Evolutionary conservation across 108 stramenopile species (phyloP).

Genomic region (Skeletonema marinoi): DNA sequence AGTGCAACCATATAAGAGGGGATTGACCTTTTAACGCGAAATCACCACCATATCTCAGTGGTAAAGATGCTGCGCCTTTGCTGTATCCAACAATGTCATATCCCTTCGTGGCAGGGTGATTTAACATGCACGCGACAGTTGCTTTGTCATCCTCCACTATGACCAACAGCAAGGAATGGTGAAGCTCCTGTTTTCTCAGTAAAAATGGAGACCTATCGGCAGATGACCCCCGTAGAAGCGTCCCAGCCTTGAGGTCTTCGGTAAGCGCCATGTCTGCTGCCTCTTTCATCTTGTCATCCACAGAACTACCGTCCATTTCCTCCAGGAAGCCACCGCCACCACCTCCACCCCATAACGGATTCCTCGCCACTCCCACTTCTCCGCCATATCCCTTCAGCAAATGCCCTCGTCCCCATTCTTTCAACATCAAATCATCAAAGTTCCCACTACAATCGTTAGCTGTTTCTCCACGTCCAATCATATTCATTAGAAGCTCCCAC

Average conservation of each 20-base stretch:
- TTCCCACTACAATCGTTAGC: conserved; percentile 46
- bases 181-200: conserved; percentile 78
- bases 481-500: conserved; percentile 73
- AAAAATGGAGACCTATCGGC: conserved; percentile 67
- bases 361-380: conserved; percentile 19
- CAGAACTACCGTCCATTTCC: conserved; percentile 7
- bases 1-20: conserved; percentile 76
- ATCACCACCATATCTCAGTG: conserved; percentile 78
- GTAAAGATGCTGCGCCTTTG: conserved; percentile 20
- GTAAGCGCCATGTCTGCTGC: conserved; percentile 10
- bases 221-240: conserved; percentile 63
- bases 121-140: conserved; percentile 70
- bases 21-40: conserved; percentile 70
- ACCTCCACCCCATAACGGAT: conserved; percentile 17
- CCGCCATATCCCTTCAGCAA: conserved; percentile 45
- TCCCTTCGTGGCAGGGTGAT: conserved; percentile 71
- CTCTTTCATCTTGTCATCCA: conserved; percentile 36
- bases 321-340: conserved; percentile 11
- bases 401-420: conserved; percentile 76
- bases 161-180: conserved; percentile 73
- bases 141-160: conserved; percentile 62
- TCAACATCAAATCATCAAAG: conserved; percentile 84
- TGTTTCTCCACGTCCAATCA: conserved; percentile 63
- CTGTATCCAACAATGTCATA: conserved; percentile 45
- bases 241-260: conserved; percentile 33